phyloP scores from a whole-genome alignment of 768 basidiomycete genomes.

The Trichaptum fuscoviolaceum region DNA sequence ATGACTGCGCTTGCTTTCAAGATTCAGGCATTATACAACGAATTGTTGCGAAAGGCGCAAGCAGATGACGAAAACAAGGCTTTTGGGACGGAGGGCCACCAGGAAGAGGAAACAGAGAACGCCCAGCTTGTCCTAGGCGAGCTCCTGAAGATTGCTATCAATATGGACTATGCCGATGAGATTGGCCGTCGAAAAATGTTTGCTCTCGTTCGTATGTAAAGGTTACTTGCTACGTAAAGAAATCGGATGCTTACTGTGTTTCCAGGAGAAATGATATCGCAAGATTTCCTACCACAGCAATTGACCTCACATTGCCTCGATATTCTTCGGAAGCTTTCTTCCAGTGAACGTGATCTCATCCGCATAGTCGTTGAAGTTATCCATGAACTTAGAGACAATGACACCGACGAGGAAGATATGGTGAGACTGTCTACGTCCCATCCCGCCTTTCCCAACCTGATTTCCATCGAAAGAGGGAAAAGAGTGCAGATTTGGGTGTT shows the following conservation, averaged over 20 bases:
- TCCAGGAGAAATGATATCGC: constrained; percentile 75
- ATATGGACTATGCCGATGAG: constrained; percentile 89
- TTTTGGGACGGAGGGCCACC: constrained; percentile 22
- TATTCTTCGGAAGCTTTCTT: constrained; percentile 65
- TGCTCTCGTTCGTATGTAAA: constrained; percentile 69
- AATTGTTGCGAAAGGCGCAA: constrained; percentile 40
- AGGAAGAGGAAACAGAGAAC: constrained; percentile 41
- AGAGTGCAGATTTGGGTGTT: constrained; percentile 26
- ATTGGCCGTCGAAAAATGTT: constrained; percentile 88
- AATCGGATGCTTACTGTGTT: neutral
- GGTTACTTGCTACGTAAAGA: neutral
- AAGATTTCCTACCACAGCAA: constrained; percentile 60
- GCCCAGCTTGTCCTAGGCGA: constrained; percentile 63
- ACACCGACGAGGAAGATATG: constrained; percentile 34
- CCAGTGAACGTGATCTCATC: constrained; percentile 79
- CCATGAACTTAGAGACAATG: constrained; percentile 64
- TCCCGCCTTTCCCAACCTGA: neutral
- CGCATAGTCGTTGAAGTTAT: constrained; percentile 86
- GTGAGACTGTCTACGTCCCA: constrained; percentile 17
- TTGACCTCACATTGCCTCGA: constrained; percentile 77
- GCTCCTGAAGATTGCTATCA: constrained; percentile 70
- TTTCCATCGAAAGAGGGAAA: constrained; percentile 19
- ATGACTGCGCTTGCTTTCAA: constrained; percentile 76
- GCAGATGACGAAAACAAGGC: constrained; percentile 30
- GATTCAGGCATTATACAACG: constrained; percentile 69